Percentiles rank a stretch among this genome's conserved stretches.
Conservation (phyloP, 805 yeast species). For the Ogataea wickerhamii region DNA sequence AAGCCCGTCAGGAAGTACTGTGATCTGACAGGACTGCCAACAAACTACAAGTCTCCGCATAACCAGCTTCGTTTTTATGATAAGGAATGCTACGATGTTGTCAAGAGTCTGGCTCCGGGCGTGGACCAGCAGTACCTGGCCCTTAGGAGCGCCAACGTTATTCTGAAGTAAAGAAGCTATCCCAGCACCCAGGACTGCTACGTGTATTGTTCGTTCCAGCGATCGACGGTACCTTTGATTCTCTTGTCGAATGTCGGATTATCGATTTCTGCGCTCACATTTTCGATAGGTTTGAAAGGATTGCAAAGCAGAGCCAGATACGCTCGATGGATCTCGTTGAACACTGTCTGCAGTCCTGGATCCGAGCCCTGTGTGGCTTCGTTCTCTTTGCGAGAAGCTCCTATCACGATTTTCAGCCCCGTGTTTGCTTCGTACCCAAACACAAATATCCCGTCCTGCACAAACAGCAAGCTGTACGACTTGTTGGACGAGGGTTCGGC, state of each 20-base stretch:
- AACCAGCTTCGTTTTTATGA: slow-evolving; percentile 76
- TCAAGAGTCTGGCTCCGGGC: slow-evolving; percentile 80
- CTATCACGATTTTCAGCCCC: slow-evolving; percentile 63
- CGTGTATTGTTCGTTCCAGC: slow-evolving; percentile 18
- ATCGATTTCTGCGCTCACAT: slow-evolving; percentile 30
- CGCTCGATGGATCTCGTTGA: slow-evolving; percentile 46
- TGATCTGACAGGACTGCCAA: slow-evolving; percentile 87
- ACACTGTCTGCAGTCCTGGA: slow-evolving; percentile 24
- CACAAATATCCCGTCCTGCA: slow-evolving; percentile 63
- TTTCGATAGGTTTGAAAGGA: slow-evolving; percentile 48
- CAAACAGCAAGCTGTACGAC: slow-evolving; percentile 49
- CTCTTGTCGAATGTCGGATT: slow-evolving; percentile 28
- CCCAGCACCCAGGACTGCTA: neutral
- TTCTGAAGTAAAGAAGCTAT: slow-evolving; percentile 45
- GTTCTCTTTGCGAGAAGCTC: slow-evolving; percentile 38
- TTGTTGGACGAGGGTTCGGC: slow-evolving; percentile 14
- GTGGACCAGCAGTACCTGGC: slow-evolving; percentile 90
- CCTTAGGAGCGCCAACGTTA: slow-evolving; percentile 82
- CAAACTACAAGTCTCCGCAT: slow-evolving; percentile 69
- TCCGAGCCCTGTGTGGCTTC: slow-evolving; percentile 16
- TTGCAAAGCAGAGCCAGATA: slow-evolving; percentile 57
- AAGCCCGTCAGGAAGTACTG: slow-evolving; percentile 81
- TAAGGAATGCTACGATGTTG: slow-evolving; percentile 75
- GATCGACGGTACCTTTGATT: slow-evolving; percentile 24
- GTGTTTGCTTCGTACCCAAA: slow-evolving; percentile 69